Base-by-base conservation (phyloP, 2,329 filamentous ascomycete genomes). In the Botryosphaeria agaves region DNA sequence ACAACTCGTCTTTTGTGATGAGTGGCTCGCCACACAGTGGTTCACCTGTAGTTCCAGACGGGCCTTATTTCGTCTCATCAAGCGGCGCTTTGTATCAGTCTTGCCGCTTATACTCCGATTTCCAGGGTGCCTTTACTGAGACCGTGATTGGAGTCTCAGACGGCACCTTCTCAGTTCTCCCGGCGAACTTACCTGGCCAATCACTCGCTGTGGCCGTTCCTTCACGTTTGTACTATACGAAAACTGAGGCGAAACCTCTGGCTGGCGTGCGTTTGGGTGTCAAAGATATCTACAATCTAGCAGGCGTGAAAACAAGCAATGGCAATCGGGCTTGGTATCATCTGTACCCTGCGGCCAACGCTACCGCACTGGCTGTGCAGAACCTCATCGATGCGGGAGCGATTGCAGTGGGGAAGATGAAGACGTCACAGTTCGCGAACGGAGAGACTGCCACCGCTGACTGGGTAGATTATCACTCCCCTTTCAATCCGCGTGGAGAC, bases 201-300 rank as follows among this genome's bases (percentile, higher is more conserved):
- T 48, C 59, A 33, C 41, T 60, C 25, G 60, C 53, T 18, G 54
- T 62, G 29, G 61, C 53, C 3, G 72, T 76, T 0, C 70, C 71
- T 3, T 75, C 69, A 5, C 58, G 72, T 7, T 51, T 76, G 0
- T 74, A 74, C 49, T 70, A 57, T 47, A 62, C 56, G 2, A 61
- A 56, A 27, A 67, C 63, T 0, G 41, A 47, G 0, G 53, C 59
- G n/a, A 62, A 68, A 41, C 71, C 70, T 1, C 53, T 77, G 0
- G 64, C 68, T 4, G 72, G 73, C 12, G 61, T 73, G 3, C 60
- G 72, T 12, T 45, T 76, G 1, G 71, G 62, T 1, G 57, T 76
- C 32, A 78, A 77, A 44, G 73, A 77, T 38, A 68, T 74, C 28
- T 71, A 61, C 40, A 57, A 72, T 36, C 47, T 76, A 23, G 57